Evolutionary conservation across 163 green algal genomes (phyloP).

Genomic region (Chlamydomonas reinhardtii): DNA sequence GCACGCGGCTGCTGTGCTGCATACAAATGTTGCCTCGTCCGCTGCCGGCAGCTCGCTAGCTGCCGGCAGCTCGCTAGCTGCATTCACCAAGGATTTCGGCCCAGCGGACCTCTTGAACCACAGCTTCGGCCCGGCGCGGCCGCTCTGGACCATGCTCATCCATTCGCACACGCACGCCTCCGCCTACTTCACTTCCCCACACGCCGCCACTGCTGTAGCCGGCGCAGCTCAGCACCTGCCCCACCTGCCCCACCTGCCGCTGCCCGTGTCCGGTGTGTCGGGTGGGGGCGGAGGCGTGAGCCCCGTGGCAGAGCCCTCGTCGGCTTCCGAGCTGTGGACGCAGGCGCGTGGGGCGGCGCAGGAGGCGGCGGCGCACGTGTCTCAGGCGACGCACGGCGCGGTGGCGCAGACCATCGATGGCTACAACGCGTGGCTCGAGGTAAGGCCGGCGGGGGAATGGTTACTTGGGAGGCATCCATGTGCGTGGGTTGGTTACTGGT

Average conservation of each 20-base stretch:
- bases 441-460: not conserved
- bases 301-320: not conserved
- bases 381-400: not conserved
- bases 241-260: not conserved
- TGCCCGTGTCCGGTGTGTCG: not conserved
- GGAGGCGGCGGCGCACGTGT: too few relatives aligned
- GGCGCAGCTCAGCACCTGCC: not conserved
- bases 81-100: conserved; percentile 9
- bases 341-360: not conserved
- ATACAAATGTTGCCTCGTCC: not conserved
- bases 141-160: conserved; percentile 16
- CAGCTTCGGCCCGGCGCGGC: conserved; percentile 17
- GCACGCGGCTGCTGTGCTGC: not conserved
- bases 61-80: not conserved
- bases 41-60: not conserved
- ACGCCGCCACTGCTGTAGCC: not conserved
- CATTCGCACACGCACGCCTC: not conserved
- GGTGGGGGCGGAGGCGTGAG: not conserved
- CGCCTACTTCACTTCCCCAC: not conserved
- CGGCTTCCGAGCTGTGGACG: not conserved
- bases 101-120: not conserved
- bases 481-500: too few relatives aligned
- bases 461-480: too few relatives aligned
- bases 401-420: not conserved
- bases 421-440: conserved; percentile 35